A percentile compares a stretch with the other conserved stretches of the same genome.
These are phyloP conservation scores for Calonectria ilicicola DNA, from an alignment of 2,329 filamentous ascomycete genomes.

Conservation along the genomic window DNA sequence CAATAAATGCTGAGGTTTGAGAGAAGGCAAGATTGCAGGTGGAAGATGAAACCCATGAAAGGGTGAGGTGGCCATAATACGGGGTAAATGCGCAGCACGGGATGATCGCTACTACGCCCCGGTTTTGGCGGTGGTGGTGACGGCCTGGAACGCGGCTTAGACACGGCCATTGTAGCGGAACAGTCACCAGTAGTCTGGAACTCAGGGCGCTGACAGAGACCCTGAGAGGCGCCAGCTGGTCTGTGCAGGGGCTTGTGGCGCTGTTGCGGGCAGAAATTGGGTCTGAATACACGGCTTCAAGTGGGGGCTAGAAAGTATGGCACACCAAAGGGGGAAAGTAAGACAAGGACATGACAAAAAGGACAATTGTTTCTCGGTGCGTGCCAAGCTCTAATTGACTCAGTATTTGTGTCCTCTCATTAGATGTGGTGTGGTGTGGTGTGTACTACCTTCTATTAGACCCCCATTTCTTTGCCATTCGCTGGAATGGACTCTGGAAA, in stretches of 20 bases:
- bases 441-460: neutral
- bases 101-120: neutral
- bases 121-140: neutral
- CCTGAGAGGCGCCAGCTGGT: neutral
- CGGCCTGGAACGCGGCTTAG: slow-evolving; percentile 17
- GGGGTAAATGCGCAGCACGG: slow-evolving; percentile 6
- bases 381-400: no score
- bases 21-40: slow-evolving; percentile 10
- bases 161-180: slow-evolving; percentile 3
- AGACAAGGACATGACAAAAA: no score
- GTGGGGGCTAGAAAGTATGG: no score
- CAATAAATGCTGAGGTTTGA: neutral
- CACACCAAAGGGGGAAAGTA: no score
- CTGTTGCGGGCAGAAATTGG: slow-evolving; percentile 16
- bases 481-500: neutral
- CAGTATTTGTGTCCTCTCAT: no score
- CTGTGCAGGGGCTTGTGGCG: slow-evolving; percentile 19
- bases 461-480: neutral
- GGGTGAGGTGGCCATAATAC: slow-evolving; percentile 28
- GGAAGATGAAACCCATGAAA: slow-evolving; percentile 18
- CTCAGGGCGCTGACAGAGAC: neutral
- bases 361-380: no score
- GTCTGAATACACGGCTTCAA: neutral
- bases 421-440: no score
- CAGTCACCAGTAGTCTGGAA: slow-evolving; percentile 9